These are phyloP conservation scores for Plasmodium gallinaceum DNA, from an alignment of 169 alveolate genomes.

Conservation along the genomic window DNA sequence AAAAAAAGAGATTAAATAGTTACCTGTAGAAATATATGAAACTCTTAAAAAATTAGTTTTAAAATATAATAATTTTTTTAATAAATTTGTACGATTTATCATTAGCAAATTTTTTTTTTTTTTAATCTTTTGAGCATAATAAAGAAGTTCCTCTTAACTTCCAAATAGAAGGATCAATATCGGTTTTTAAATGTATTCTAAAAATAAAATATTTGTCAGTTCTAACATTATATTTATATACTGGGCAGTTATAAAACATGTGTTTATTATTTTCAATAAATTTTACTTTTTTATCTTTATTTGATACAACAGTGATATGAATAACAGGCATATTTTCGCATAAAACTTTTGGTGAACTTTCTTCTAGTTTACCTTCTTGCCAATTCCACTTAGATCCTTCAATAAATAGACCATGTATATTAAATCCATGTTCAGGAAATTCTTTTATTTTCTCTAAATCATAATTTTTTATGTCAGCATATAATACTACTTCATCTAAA, in stretches of 20 bases:
- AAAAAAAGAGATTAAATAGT: too few relatives aligned
- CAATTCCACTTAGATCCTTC: constrained; percentile 97
- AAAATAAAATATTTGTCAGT: constrained; percentile 95
- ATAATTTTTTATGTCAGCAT: constrained; percentile 90
- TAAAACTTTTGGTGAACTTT: constrained; percentile 90
- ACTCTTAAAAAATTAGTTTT: too few relatives aligned
- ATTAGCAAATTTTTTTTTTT: too few relatives aligned
- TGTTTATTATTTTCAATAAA: constrained; percentile 89
- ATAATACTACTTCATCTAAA: constrained; percentile 94
- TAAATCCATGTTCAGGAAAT: constrained; percentile 91
- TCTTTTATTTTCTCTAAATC: constrained; percentile 86
- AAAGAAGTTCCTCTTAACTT: constrained; percentile 87
- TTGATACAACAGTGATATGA: constrained; percentile 92
- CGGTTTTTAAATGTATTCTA: constrained; percentile 92
- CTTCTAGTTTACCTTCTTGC: constrained; percentile 93
- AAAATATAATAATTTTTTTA: too few relatives aligned
- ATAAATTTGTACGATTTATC: too few relatives aligned
- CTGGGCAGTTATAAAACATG: constrained; percentile 93
- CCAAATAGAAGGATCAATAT: constrained; percentile 88
- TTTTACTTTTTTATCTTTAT: constrained; percentile 89
- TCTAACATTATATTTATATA: constrained; percentile 94
- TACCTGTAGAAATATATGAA: too few relatives aligned
- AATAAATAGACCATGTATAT: constrained; percentile 94
- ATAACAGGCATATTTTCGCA: constrained; percentile 90
- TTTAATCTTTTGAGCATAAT: constrained; percentile 85